Percentiles rank a stretch among this genome's conserved stretches.
phyloP scores from a whole-genome alignment of 2,329 filamentous ascomycete genomes.

The Apiospora kogelbergensis region DNA sequence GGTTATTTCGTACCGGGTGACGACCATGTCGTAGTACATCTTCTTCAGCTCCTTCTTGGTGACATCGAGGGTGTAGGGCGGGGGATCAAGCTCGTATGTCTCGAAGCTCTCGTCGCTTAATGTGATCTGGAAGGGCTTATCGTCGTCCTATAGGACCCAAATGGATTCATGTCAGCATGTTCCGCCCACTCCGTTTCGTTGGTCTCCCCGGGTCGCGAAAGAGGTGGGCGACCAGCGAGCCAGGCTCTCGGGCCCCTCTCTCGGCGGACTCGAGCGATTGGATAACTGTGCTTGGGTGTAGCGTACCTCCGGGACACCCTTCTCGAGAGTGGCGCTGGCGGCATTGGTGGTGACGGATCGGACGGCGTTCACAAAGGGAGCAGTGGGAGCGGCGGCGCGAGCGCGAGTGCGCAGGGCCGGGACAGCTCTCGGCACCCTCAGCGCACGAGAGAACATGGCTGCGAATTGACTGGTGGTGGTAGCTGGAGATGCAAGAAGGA shows the following conservation, averaged over 20 bases:
- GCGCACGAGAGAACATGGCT: conserved; percentile 70
- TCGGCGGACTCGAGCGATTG: background rate
- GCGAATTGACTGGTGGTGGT: conserved; percentile 9
- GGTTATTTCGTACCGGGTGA: conserved; percentile 68
- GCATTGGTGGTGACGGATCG: conserved; percentile 93
- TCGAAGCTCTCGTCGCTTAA: conserved; percentile 99
- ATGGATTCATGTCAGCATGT: conserved; percentile 18
- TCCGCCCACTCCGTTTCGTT: background rate
- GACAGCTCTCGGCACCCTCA: conserved; percentile 56
- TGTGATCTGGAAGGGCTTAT: conserved; percentile 87
- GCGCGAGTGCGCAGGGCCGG: conserved; percentile 49
- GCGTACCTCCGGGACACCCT: conserved; percentile 52
- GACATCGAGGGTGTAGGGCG: conserved; percentile 85
- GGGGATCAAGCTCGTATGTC: conserved; percentile 97
- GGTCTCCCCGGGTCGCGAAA: background rate
- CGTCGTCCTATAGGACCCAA: conserved; percentile 68
- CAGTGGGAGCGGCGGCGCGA: conserved; percentile 38
- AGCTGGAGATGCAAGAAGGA: background rate
- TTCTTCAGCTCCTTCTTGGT: conserved; percentile 98
- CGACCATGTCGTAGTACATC: conserved; percentile 99
- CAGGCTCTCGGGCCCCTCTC: background rate
- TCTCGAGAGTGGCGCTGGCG: conserved; percentile 85
- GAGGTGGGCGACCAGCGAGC: background rate
- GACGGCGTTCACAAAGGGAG: conserved; percentile 49
- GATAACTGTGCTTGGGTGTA: background rate